phyloP scores from a whole-genome alignment of 129 eudicot genomes.

The Tanacetum coccineum region DNA sequence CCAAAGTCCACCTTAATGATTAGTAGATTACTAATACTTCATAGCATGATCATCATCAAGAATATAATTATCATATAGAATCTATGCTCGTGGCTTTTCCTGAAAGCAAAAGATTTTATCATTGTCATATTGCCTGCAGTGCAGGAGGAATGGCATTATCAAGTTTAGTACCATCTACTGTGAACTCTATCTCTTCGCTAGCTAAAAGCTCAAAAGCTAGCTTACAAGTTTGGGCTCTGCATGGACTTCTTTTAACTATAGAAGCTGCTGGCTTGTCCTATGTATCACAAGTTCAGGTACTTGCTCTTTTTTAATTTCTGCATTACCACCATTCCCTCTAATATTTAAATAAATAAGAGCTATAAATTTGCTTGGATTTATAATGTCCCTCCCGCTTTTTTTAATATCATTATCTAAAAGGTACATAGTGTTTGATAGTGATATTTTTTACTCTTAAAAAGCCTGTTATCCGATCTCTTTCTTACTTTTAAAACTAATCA shows the following conservation, averaged over 20 bases:
- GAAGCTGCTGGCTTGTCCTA: conserved; percentile 95
- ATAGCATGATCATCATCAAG: background rate
- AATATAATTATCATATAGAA: conserved; percentile 1
- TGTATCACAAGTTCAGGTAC: conserved; percentile 94
- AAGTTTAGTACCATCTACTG: conserved; percentile 87
- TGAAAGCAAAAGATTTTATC: conserved; percentile 23
- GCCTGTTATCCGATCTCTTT: background rate
- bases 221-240: conserved; percentile 83
- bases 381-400: background rate
- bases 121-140: conserved; percentile 51
- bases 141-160: conserved; percentile 99
- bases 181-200: conserved; percentile 64
- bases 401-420: too few species aligned
- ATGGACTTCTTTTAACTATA: conserved; percentile 93
- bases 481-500: too few species aligned
- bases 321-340: conserved; percentile 8
- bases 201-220: conserved; percentile 82
- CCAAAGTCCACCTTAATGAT: too few species aligned
- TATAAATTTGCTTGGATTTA: background rate
- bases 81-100: conserved; percentile 7
- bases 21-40: background rate
- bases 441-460: too few species aligned
- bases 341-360: background rate
- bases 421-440: too few species aligned
- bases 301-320: conserved; percentile 1